phyloP scores from a whole-genome alignment of 176 grass and related monocot species.

The Raddia guianensis region DNA sequence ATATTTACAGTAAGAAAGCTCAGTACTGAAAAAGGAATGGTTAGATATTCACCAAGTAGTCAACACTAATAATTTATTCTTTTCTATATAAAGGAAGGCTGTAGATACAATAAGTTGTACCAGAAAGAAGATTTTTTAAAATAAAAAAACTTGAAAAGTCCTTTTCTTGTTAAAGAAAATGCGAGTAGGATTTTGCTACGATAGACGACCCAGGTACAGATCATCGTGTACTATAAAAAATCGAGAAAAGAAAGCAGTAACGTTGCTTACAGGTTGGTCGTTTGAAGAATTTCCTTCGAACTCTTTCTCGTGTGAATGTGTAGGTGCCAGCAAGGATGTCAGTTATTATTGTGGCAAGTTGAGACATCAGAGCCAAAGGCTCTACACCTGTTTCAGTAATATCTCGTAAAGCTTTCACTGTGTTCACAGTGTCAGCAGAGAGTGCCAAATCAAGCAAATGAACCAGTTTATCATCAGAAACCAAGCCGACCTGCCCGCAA shows the following conservation, averaged over 20 bases:
- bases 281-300: slow-evolving; percentile 85
- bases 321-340: slow-evolving; percentile 93
- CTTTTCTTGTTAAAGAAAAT: slow-evolving; percentile 28
- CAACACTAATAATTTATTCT: not conserved
- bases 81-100: not conserved
- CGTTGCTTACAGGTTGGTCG: slow-evolving; percentile 69
- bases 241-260: slow-evolving; percentile 9
- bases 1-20: slow-evolving; percentile 30
- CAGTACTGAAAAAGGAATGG: not conserved
- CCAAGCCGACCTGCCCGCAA: slow-evolving; percentile 83
- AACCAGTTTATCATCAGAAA: slow-evolving; percentile 92
- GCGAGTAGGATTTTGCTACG: not conserved
- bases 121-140: too few species aligned
- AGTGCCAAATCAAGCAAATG: slow-evolving; percentile 97
- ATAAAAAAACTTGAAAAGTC: not conserved
- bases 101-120: slow-evolving; percentile 9
- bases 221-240: slow-evolving; percentile 10
- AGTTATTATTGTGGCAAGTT: slow-evolving; percentile 91
- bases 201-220: not conserved
- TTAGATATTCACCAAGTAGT: not conserved
- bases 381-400: slow-evolving; percentile 90
- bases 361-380: slow-evolving; percentile 88
- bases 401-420: slow-evolving; percentile 84
- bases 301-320: slow-evolving; percentile 57
- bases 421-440: slow-evolving; percentile 93